Evolutionary conservation across 2,329 filamentous ascomycete genomes (phyloP).

Genomic region (Pyrenophora teres): DNA sequence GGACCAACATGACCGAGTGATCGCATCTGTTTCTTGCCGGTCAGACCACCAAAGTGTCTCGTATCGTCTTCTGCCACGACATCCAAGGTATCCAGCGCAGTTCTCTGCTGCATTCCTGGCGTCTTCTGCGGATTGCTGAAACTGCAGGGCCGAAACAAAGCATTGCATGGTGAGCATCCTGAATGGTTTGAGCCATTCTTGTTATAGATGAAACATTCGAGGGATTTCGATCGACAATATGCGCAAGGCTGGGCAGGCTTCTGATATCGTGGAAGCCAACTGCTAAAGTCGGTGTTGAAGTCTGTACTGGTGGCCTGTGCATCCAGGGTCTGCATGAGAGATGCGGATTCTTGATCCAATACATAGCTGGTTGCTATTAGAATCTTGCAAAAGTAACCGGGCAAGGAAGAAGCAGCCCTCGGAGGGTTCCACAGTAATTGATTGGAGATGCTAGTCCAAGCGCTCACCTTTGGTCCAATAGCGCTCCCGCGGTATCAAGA

Average conservation of each 20-base stretch:
- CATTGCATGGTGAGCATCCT: conserved; percentile 54
- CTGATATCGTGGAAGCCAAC: conserved; percentile 54
- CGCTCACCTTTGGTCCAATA: conserved; percentile 23
- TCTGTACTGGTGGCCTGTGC: conserved; percentile 22
- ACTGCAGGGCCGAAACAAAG: conserved; percentile 56
- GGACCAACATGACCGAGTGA: conserved; percentile 43
- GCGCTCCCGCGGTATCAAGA: conserved; percentile 1
- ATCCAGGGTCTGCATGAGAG: conserved; percentile 8
- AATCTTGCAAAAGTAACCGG: neutral
- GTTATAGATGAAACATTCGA: conserved; percentile 54
- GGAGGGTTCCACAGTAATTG: too few species aligned
- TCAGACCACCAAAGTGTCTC: conserved; percentile 40
- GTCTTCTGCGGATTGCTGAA: conserved; percentile 48
- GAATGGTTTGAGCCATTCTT: conserved; percentile 45
- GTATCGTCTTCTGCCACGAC: conserved; percentile 51
- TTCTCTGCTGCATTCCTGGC: conserved; percentile 37
- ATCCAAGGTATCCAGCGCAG: conserved; percentile 55
- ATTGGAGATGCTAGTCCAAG: neutral
- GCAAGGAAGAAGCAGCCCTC: neutral
- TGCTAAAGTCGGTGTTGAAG: conserved; percentile 51
- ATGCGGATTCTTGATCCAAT: conserved; percentile 5
- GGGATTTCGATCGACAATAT: conserved; percentile 53
- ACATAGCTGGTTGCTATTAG: conserved; percentile 14
- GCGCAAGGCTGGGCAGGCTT: conserved; percentile 54
- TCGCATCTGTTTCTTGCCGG: conserved; percentile 46